phyloP scores from a whole-genome alignment of 192 early-diverging fungal genomes.

The Mortierella hygrophila region DNA sequence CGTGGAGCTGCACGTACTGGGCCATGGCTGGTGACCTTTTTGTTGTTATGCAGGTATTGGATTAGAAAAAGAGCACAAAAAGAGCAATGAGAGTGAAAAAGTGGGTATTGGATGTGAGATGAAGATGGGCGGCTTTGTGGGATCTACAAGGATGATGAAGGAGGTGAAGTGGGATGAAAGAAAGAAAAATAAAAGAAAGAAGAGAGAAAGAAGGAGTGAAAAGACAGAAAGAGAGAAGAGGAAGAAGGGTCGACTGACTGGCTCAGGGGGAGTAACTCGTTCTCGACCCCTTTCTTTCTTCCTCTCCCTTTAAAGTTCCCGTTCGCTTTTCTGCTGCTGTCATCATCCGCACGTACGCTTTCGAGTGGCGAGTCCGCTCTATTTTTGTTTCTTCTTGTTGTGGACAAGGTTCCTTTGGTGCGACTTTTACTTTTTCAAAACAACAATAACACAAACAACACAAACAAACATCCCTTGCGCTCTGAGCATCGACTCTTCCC shows the following conservation, averaged over 20 bases:
- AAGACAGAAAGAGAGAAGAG: not conserved
- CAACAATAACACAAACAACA: not conserved
- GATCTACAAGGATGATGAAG: not conserved
- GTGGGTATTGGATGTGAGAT: not conserved
- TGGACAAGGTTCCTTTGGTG: not conserved
- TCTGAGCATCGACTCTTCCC: not conserved
- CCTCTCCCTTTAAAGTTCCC: not conserved
- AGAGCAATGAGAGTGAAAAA: not conserved
- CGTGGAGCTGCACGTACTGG: slow-evolving; percentile 47
- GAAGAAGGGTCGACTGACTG: slow-evolving; percentile 5
- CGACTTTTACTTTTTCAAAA: too few species aligned
- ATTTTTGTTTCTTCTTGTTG: not conserved
- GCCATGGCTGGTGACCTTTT: slow-evolving; percentile 21
- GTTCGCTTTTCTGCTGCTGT: not conserved
- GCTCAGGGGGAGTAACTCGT: not conserved
- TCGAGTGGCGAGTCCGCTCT: not conserved
- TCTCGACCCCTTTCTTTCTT: not conserved
- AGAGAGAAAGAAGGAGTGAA: not conserved
- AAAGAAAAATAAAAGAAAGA: not conserved
- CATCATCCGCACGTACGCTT: not conserved
- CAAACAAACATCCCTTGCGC: not conserved
- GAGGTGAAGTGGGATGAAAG: not conserved
- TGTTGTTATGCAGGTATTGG: not conserved
- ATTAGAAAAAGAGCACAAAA: not conserved
- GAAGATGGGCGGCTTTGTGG: not conserved